Evolutionary conservation across 768 basidiomycete genomes (phyloP).

Genomic region (Leccinum variicolor): DNA sequence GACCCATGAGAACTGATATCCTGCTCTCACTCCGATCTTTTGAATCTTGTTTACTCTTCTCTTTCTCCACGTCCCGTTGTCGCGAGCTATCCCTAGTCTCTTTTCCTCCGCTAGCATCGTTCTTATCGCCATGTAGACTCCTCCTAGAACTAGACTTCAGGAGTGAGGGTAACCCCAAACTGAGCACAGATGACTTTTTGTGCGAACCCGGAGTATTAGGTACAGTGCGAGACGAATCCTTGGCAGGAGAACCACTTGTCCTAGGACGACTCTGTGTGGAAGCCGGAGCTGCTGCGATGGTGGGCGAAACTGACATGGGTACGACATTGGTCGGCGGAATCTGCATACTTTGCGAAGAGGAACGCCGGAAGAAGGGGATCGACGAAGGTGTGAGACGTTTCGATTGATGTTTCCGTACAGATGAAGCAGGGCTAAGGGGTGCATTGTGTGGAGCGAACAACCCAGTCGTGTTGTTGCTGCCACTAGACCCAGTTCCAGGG

Average conservation of each 20-base stretch:
- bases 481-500: conserved; percentile 73
- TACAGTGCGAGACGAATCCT: conserved; percentile 50
- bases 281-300: conserved; percentile 46
- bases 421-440: conserved; percentile 71
- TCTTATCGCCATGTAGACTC: conserved; percentile 65
- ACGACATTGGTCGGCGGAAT: conserved; percentile 44
- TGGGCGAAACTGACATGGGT: conserved; percentile 46
- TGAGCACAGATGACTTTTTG: conserved; percentile 81
- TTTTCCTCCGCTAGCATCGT: conserved; percentile 34
- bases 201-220: conserved; percentile 59
- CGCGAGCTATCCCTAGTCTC: conserved; percentile 55
- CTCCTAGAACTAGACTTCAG: conserved; percentile 83
- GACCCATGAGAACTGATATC: conserved; percentile 82
- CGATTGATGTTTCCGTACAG: conserved; percentile 58
- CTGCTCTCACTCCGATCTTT: conserved; percentile 89
- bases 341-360: conserved; percentile 86
- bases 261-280: conserved; percentile 42
- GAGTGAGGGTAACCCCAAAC: conserved; percentile 75
- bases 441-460: conserved; percentile 51
- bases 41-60: conserved; percentile 64
- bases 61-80: conserved; percentile 43
- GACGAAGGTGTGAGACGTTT: conserved; percentile 89
- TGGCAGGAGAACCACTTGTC: conserved; percentile 47
- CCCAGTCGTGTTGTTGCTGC: conserved; percentile 62
- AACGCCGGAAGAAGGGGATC: conserved; percentile 92